These are phyloP conservation scores for Talaromyces sp. DNA, from an alignment of 2,329 filamentous ascomycete genomes.

Conservation along the genomic window DNA sequence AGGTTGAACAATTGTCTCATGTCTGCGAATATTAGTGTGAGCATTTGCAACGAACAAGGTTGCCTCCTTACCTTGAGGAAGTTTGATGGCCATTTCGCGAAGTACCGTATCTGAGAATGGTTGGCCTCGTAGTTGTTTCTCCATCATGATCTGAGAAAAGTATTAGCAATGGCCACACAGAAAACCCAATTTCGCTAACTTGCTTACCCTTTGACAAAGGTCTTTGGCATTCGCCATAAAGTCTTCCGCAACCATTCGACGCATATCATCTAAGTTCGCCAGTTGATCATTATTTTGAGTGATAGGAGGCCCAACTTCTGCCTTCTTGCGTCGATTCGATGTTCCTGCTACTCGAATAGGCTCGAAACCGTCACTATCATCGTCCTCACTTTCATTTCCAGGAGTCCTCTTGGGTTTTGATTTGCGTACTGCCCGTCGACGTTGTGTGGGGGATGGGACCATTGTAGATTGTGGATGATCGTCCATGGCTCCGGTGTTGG, in stretches of 20 bases:
- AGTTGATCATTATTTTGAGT: conserved; percentile 41
- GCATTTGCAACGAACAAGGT: not conserved
- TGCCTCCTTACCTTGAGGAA: conserved; percentile 34
- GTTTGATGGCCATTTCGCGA: conserved; percentile 45
- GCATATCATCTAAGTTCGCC: conserved; percentile 37
- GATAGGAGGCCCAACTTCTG: conserved; percentile 41
- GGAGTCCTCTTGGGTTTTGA: conserved; percentile 17
- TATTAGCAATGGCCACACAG: conserved; percentile 1
- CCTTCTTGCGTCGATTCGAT: conserved; percentile 19
- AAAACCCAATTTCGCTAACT: not conserved
- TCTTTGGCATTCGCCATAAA: conserved; percentile 43
- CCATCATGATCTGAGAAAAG: conserved; percentile 34
- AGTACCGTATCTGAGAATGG: conserved; percentile 43
- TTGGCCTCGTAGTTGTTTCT: conserved; percentile 39
- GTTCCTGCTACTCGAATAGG: conserved; percentile 33
- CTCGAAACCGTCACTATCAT: conserved; percentile 41
- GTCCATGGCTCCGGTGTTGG: conserved; percentile 30
- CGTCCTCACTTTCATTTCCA: conserved; percentile 27
- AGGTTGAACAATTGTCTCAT: conserved; percentile 35
- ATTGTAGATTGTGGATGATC: conserved; percentile 60
- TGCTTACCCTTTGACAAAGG: conserved; percentile 36
- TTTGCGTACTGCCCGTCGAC: conserved; percentile 26
- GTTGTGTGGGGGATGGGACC: conserved; percentile 59
- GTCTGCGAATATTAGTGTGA: conserved; percentile 24
- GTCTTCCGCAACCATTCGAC: conserved; percentile 42